Evolutionary conservation across 768 basidiomycete genomes (phyloP), one percentile per base, ranked within the genome.

Genomic region (Favolaschia claudopus): DNA sequence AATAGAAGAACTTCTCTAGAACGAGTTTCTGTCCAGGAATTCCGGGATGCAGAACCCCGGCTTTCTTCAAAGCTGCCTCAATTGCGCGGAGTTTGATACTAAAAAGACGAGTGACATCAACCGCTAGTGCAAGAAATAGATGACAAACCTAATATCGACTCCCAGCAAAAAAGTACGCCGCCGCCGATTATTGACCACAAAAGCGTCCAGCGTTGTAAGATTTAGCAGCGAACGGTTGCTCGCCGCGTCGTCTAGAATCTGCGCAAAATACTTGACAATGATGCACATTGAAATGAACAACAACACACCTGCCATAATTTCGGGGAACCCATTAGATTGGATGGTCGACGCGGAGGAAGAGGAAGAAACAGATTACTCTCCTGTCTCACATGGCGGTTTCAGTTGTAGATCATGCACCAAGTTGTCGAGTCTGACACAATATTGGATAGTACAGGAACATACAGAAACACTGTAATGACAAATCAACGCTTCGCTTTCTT

Each of bases 81-180:
- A n/a, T n/a, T n/a, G n/a, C n/a, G n/a, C n/a, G n/a, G n/a, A n/a
- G n/a, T 43, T 25, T 13, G 42, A 43, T 43, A 25, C 42, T 43
- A 25, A 25, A 8, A 22, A 9, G 14, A 17, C 25, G 7, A 25
- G 8, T 43, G n/a, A n/a, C n/a, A n/a, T n/a, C n/a, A n/a, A n/a
- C n/a, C n/a, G n/a, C n/a, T n/a, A n/a, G n/a, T 22, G 22, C 9
- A 8, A 43, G 22, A 7, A 15, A 24, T 43, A 7, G 7, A n/a
- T n/a, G n/a, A n/a, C n/a, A n/a, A n/a, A 43, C 42, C 42, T 55
- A 37, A 55, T 46, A 37, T 56, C 55, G 7, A 31, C 45, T 7
- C 55, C 45, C 6, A 46, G 8, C 7, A 56, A 8, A 14, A 56
- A 17, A 4, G 55, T 24, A 7, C 42, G 42, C 22, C 22, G 20